Conservation (phyloP, 129 eudicot genomes). For the carrot (Daucus carota) region DNA sequence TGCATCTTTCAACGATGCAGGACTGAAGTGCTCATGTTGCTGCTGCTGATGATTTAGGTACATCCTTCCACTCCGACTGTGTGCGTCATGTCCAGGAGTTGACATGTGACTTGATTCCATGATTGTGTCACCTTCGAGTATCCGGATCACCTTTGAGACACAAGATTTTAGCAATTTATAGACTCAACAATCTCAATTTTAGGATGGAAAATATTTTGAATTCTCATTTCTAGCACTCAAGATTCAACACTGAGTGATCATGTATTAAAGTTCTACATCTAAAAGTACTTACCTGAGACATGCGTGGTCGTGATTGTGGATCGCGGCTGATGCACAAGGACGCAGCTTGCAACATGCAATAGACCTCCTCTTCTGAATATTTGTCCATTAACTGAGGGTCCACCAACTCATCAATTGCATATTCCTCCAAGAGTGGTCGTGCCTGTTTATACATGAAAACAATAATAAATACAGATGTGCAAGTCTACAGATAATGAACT, state of each 20-base stretch:
- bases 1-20: constrained; percentile 29
- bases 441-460: constrained; percentile 37
- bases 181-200: background rate
- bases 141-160: constrained; percentile 24
- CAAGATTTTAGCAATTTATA: background rate
- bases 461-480: background rate
- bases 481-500: background rate
- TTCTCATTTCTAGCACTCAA: background rate
- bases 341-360: constrained; percentile 27
- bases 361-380: constrained; percentile 69
- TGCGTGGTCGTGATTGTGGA: constrained; percentile 4
- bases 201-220: background rate
- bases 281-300: background rate
- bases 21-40: constrained; percentile 22
- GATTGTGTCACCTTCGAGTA: constrained; percentile 80
- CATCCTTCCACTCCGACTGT: constrained; percentile 68
- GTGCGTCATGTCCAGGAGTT: constrained; percentile 54
- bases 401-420: constrained; percentile 59
- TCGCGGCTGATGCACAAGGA: background rate
- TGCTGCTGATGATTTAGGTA: constrained; percentile 29
- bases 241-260: background rate
- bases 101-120: constrained; percentile 65
- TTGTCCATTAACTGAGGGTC: constrained; percentile 71
- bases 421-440: constrained; percentile 81
- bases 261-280: background rate